Conservation (phyloP, 1,284 basidiomycete species). For the Cutaneotrichosporon spelunceum region DNA sequence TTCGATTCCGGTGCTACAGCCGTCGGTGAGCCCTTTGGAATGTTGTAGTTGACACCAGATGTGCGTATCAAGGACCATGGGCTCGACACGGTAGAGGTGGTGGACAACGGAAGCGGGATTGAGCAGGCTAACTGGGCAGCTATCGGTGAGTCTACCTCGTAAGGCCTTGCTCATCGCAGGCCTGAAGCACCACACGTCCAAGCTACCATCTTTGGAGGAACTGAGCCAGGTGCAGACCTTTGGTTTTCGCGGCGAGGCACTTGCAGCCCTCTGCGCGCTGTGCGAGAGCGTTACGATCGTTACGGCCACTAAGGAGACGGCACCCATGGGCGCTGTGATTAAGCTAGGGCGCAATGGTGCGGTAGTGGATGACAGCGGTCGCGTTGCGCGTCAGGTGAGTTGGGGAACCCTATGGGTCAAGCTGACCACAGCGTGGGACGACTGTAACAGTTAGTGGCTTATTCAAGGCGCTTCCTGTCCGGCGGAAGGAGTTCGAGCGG, state of each 20-base stretch:
- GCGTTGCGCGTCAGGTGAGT: slow-evolving; percentile 70
- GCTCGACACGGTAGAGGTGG: slow-evolving; percentile 77
- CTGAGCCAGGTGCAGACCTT: slow-evolving; percentile 76
- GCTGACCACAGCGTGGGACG: slow-evolving; percentile 68
- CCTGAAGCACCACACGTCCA: slow-evolving; percentile 92
- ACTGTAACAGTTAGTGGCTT: slow-evolving; percentile 72
- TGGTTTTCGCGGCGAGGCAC: slow-evolving; percentile 93
- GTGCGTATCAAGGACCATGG: slow-evolving; percentile 89
- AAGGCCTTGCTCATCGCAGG: slow-evolving; percentile 53
- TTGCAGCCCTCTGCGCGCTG: slow-evolving; percentile 87
- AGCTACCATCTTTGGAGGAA: slow-evolving; percentile 73
- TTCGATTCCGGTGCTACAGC: slow-evolving; percentile 85
- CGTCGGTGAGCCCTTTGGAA: slow-evolving; percentile 63
- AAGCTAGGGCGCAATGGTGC: slow-evolving; percentile 66
- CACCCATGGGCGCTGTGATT: slow-evolving; percentile 74
- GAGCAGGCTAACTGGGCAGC: slow-evolving; percentile 68
- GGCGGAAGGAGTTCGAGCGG: slow-evolving; percentile 85
- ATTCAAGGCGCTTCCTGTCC: slow-evolving; percentile 80
- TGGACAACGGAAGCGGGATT: slow-evolving; percentile 91
- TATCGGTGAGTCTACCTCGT: slow-evolving; percentile 59
- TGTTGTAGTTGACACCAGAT: slow-evolving; percentile 56
- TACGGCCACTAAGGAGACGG: slow-evolving; percentile 67
- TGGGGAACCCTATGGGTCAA: background rate
- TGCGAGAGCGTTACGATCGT: slow-evolving; percentile 66
- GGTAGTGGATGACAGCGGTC: slow-evolving; percentile 56